phyloP scores from a whole-genome alignment of 139 green algal species.

The Protoeuglena noctilucae region DNA sequence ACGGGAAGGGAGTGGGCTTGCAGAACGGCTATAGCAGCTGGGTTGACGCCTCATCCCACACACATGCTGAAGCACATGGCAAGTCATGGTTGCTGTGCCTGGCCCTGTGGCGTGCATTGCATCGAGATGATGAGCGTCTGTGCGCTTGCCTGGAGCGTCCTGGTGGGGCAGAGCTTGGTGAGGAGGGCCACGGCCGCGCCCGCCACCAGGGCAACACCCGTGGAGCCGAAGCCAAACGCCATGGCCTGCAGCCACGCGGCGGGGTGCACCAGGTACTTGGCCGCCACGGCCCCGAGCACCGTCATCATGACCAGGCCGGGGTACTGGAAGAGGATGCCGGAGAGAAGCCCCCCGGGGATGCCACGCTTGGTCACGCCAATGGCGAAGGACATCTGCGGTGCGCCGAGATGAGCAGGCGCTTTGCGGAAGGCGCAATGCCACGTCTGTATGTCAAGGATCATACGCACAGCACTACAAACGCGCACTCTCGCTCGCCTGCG shows the following conservation, averaged over 20 bases:
- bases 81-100: too few relatives aligned
- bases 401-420: too few relatives aligned
- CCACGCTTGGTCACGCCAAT: constrained; percentile 68
- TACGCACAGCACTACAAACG: constrained; percentile 13
- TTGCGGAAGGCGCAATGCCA: too few relatives aligned
- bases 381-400: constrained; percentile 64
- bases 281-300: constrained; percentile 44
- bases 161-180: constrained; percentile 37
- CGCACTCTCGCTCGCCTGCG: constrained; percentile 22
- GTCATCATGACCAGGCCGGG: constrained; percentile 57
- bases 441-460: constrained; percentile 16
- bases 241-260: neutral
- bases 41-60: too few relatives aligned
- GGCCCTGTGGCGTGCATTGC: too few relatives aligned
- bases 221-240: neutral
- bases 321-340: constrained; percentile 69
- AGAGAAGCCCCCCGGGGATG: constrained; percentile 30
- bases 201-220: constrained; percentile 65
- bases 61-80: neutral
- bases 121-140: too few relatives aligned
- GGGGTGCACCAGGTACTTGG: constrained; percentile 25
- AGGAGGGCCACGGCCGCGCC: constrained; percentile 50
- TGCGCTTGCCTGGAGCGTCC: constrained; percentile 10
- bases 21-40: too few relatives aligned
- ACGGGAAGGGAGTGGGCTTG: too few relatives aligned